phyloP scores from a whole-genome alignment of 805 yeast genomes.

The Lachancea dasiensis region DNA sequence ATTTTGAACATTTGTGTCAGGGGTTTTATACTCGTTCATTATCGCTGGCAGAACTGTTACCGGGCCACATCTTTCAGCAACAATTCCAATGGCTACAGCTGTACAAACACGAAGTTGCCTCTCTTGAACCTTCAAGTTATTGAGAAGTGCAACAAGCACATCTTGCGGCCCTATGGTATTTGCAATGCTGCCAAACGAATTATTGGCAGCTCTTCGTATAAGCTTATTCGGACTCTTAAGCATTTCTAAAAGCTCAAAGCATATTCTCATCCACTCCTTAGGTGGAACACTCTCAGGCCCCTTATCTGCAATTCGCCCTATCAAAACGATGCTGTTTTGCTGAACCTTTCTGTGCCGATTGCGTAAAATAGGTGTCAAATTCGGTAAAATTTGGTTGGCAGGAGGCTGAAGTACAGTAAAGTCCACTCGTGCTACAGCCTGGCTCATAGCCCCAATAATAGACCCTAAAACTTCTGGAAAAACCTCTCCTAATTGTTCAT shows the following conservation, averaged over 20 bases:
- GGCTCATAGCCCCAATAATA: slow-evolving; percentile 60
- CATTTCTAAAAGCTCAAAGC: slow-evolving; percentile 86
- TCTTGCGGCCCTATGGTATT: slow-evolving; percentile 95
- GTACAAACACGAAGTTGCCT: slow-evolving; percentile 95
- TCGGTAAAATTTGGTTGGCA: slow-evolving; percentile 72
- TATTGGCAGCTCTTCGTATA: slow-evolving; percentile 79
- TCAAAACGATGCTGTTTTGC: slow-evolving; percentile 67
- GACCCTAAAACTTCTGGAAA: slow-evolving; percentile 93
- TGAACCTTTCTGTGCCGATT: slow-evolving; percentile 90
- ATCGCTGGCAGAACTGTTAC: slow-evolving; percentile 90
- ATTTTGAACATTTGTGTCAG: slow-evolving; percentile 89
- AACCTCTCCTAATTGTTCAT: slow-evolving; percentile 90
- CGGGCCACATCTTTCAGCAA: slow-evolving; percentile 89
- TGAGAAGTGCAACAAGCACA: slow-evolving; percentile 74
- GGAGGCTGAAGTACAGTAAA: slow-evolving; percentile 69
- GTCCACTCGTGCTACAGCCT: slow-evolving; percentile 57
- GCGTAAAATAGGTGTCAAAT: slow-evolving; percentile 84
- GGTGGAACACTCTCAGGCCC: slow-evolving; percentile 82
- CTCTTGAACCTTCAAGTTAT: slow-evolving; percentile 85
- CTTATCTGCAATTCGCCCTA: slow-evolving; percentile 74
- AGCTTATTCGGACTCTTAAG: slow-evolving; percentile 71
- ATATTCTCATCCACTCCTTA: slow-evolving; percentile 95
- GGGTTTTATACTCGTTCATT: slow-evolving; percentile 91
- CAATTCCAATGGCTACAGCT: slow-evolving; percentile 96
- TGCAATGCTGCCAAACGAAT: slow-evolving; percentile 87